These are phyloP conservation scores for Erysimum cheiranthoides DNA, from an alignment of 345 rosid species.

Conservation along the genomic window DNA sequence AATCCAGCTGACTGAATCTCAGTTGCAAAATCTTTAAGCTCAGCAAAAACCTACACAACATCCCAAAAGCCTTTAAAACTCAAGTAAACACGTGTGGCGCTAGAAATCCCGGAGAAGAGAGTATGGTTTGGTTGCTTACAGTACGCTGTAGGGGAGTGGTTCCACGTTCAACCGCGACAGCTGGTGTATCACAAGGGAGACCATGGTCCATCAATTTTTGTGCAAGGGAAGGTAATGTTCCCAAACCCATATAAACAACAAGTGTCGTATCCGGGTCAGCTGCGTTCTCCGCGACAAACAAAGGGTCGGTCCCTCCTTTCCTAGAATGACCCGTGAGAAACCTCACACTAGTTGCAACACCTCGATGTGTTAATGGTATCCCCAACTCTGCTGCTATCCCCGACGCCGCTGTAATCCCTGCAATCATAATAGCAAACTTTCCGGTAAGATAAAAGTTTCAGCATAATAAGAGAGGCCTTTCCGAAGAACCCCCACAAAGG, in stretches of 20 bases:
- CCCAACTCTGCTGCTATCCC: conserved; percentile 97
- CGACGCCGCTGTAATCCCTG: conserved; percentile 97
- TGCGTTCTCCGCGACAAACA: conserved; percentile 87
- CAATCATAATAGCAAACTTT: conserved; percentile 7
- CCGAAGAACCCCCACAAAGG: not conserved
- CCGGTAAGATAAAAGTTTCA: not conserved
- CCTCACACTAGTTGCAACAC: conserved; percentile 85
- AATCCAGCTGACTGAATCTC: conserved; percentile 63
- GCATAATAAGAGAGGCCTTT: not conserved
- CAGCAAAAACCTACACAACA: conserved; percentile 72
- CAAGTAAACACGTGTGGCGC: not conserved
- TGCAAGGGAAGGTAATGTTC: conserved; percentile 90
- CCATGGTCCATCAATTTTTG: conserved; percentile 84
- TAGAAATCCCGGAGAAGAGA: conserved; percentile 1
- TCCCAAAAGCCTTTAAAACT: not conserved
- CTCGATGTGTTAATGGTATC: conserved; percentile 92
- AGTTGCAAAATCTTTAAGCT: conserved; percentile 73
- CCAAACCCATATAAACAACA: conserved; percentile 94
- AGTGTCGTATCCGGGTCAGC: conserved; percentile 92
- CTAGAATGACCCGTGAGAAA: conserved; percentile 94
- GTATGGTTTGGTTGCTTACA: conserved; percentile 52
- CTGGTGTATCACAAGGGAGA: conserved; percentile 79
- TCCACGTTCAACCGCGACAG: conserved; percentile 91
- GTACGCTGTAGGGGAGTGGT: conserved; percentile 79
- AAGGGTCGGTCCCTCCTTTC: conserved; percentile 85